Percentiles rank a stretch among this genome's conserved stretches.
phyloP scores from a whole-genome alignment of 2,329 filamentous ascomycete species.

The Alternaria conjuncta region DNA sequence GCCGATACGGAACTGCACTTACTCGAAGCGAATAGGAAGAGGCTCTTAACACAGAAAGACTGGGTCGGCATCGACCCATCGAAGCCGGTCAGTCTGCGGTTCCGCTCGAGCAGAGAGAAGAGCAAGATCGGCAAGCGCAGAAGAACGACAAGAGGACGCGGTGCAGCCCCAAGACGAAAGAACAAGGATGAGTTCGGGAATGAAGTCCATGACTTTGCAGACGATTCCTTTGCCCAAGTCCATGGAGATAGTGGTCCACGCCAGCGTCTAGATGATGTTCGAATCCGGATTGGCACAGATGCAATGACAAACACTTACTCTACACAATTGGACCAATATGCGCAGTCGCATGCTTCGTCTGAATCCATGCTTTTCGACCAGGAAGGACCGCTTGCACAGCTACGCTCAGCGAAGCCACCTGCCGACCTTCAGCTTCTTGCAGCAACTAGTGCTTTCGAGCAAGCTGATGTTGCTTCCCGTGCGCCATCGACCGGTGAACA shows the following conservation, averaged over 20 bases:
- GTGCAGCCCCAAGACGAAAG: slow-evolving; percentile 2
- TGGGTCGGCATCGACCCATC: slow-evolving; percentile 45
- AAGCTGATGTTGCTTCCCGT: neutral
- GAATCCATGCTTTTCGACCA: slow-evolving; percentile 48
- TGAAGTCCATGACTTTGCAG: neutral
- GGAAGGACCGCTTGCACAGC: slow-evolving; percentile 18
- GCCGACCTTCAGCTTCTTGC: slow-evolving; percentile 4
- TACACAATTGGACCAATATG: slow-evolving; percentile 12
- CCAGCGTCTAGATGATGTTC: slow-evolving; percentile 32
- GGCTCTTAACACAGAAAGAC: slow-evolving; percentile 40
- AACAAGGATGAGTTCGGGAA: neutral
- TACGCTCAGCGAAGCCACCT: slow-evolving; percentile 1
- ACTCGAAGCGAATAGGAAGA: slow-evolving; percentile 37
- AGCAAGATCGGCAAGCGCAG: slow-evolving; percentile 43
- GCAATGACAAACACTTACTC: slow-evolving; percentile 37
- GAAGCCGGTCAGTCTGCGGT: slow-evolving; percentile 38
- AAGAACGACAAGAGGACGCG: slow-evolving; percentile 20
- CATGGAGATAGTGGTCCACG: slow-evolving; percentile 18
- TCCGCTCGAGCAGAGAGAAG: slow-evolving; percentile 34
- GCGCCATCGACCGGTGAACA: slow-evolving; percentile 5
- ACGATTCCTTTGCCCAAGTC: slow-evolving; percentile 2
- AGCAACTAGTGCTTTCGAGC: slow-evolving; percentile 1
- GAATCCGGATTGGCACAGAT: slow-evolving; percentile 46
- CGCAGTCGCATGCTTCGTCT: slow-evolving; percentile 29
- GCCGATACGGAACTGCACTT: slow-evolving; percentile 21